Evolutionary conservation across 352 stramenopile genomes (phyloP).

Genomic region (Phytophthora quininea): DNA sequence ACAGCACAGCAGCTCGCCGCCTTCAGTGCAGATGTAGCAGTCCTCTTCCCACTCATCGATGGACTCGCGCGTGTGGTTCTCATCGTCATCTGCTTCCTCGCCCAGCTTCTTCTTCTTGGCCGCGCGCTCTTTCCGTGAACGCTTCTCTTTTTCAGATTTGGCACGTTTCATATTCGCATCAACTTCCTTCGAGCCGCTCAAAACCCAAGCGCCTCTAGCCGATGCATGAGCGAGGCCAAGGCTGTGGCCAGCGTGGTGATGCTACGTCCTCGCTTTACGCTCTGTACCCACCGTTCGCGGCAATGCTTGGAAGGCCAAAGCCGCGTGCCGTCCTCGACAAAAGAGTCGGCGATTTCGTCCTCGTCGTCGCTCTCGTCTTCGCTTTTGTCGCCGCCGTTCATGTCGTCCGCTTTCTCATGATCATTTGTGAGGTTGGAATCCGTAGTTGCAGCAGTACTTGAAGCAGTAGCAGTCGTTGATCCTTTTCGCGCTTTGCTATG

Average conservation of each 20-base stretch:
- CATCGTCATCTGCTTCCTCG: slow-evolving; percentile 57
- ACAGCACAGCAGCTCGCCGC: slow-evolving; percentile 90
- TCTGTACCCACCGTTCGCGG: slow-evolving; percentile 72
- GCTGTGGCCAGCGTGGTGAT: slow-evolving; percentile 62
- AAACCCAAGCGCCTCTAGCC: slow-evolving; percentile 72
- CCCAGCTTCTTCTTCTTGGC: slow-evolving; percentile 73
- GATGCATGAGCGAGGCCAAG: slow-evolving; percentile 70
- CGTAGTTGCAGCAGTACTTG: slow-evolving; percentile 7
- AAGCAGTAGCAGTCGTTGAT: neutral
- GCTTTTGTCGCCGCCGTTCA: slow-evolving; percentile 82
- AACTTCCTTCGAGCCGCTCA: slow-evolving; percentile 56
- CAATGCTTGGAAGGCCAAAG: slow-evolving; percentile 80
- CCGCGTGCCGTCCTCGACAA: slow-evolving; percentile 60
- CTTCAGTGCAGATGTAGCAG: slow-evolving; percentile 89
- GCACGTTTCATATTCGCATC: slow-evolving; percentile 44
- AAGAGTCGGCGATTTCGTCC: slow-evolving; percentile 56
- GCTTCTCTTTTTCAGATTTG: slow-evolving; percentile 78
- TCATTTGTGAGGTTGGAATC: slow-evolving; percentile 24
- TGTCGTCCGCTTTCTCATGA: slow-evolving; percentile 70
- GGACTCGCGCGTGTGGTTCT: slow-evolving; percentile 48
- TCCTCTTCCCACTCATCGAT: slow-evolving; percentile 89
- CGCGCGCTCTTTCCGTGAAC: slow-evolving; percentile 67
- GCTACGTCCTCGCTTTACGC: slow-evolving; percentile 58
- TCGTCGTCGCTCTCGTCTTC: slow-evolving; percentile 84
- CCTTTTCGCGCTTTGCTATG: slow-evolving; percentile 44